These are phyloP conservation scores for Lasiodiplodia sp. DNA, from an alignment of 2,329 filamentous ascomycete genomes.

Conservation along the genomic window DNA sequence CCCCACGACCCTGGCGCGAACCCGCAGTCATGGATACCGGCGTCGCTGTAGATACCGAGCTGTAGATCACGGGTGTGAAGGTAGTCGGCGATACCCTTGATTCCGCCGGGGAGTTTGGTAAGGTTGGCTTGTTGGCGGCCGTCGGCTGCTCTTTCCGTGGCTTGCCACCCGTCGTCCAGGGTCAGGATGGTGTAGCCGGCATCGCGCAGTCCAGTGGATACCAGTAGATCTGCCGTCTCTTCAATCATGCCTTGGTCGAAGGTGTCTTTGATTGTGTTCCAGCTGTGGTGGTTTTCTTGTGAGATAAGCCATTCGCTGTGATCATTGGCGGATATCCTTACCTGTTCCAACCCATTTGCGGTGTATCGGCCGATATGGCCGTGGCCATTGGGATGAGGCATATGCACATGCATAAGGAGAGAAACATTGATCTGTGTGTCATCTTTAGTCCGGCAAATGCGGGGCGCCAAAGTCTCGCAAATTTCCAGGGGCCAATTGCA, in stretches of 20 bases:
- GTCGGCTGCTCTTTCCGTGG: slow-evolving; percentile 43
- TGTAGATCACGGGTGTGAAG: slow-evolving; percentile 51
- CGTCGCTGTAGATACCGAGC: slow-evolving; percentile 57
- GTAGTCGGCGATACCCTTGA: slow-evolving; percentile 52
- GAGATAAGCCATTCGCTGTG: neutral
- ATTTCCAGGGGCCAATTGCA: neutral
- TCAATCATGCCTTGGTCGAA: slow-evolving; percentile 12
- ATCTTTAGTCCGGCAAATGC: neutral
- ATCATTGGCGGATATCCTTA: neutral
- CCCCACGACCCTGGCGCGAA: slow-evolving; percentile 52
- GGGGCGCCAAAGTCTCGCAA: neutral
- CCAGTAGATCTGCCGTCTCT: slow-evolving; percentile 57
- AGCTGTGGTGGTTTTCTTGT: neutral
- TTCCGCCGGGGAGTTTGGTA: slow-evolving; percentile 52
- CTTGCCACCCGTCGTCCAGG: slow-evolving; percentile 53
- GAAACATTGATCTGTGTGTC: neutral
- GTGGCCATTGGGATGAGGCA: neutral
- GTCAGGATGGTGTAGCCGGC: slow-evolving; percentile 52
- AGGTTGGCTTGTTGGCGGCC: slow-evolving; percentile 53
- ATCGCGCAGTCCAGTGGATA: slow-evolving; percentile 49
- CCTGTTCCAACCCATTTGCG: slow-evolving; percentile 17
- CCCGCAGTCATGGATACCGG: slow-evolving; percentile 54
- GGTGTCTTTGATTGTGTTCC: slow-evolving; percentile 9
- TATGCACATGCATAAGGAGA: neutral
- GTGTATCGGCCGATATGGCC: neutral